Conservation (phyloP, 371 early-diverging fungal species). For the Funneliformis caledonium region DNA sequence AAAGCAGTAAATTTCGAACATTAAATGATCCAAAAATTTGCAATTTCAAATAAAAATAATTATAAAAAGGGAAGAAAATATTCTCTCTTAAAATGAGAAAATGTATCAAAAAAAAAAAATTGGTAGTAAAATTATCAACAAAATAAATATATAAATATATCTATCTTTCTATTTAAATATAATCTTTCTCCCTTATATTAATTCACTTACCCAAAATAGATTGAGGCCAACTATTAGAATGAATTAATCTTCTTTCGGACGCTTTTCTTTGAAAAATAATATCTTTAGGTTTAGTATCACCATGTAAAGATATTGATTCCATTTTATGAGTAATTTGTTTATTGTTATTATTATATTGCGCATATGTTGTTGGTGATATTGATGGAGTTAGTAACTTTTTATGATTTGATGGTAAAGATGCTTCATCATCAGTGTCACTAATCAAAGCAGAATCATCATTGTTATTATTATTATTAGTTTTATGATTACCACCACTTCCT, state of each 20-base stretch:
- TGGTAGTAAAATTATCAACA: not conserved
- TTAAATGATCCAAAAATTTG: not conserved
- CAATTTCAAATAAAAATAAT: not conserved
- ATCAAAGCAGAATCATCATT: not conserved
- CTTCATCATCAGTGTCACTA: slow-evolving; percentile 41
- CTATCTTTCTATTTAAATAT: not conserved
- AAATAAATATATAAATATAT: not conserved
- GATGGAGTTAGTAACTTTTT: not conserved
- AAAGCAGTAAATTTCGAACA: not conserved
- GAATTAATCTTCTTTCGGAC: slow-evolving; percentile 37
- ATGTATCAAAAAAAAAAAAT: too few species aligned
- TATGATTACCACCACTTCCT: not conserved
- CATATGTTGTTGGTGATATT: not conserved
- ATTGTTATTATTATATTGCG: not conserved
- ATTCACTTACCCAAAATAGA: slow-evolving; percentile 44
- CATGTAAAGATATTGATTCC: slow-evolving; percentile 25
- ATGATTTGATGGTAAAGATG: not conserved
- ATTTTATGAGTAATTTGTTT: slow-evolving; percentile 13
- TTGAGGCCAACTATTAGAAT: slow-evolving; percentile 59
- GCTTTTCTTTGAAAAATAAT: slow-evolving; percentile 20
- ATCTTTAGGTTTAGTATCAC: slow-evolving; percentile 8
- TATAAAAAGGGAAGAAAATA: not conserved
- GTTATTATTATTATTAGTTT: not conserved
- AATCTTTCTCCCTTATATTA: not conserved
- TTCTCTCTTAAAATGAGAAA: not conserved